A percentile compares a stretch with the other conserved stretches of the same genome.
Conservation (phyloP, 2,329 filamentous ascomycete species). For the Aspergillus tamarii region DNA sequence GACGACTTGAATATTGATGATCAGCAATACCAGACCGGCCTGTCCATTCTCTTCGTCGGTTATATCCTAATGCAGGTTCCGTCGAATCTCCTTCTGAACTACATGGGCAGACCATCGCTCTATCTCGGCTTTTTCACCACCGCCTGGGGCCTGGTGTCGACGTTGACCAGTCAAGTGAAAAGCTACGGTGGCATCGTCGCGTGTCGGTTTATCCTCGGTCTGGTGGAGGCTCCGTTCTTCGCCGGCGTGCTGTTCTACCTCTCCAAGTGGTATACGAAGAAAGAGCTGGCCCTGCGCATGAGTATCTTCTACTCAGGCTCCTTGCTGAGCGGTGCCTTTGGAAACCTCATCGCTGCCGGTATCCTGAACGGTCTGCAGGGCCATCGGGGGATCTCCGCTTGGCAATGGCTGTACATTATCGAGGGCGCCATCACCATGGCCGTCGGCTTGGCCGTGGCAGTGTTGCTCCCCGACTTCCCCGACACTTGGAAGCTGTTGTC, state of each 20-base stretch:
- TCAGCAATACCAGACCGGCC: slow-evolving; percentile 45
- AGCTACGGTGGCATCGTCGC: slow-evolving; percentile 48
- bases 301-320: slow-evolving; percentile 58
- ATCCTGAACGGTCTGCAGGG: slow-evolving; percentile 48
- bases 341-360: slow-evolving; percentile 58
- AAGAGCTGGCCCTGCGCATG: slow-evolving; percentile 55
- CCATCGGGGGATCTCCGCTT: slow-evolving; percentile 38
- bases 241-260: slow-evolving; percentile 53
- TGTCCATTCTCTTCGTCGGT: slow-evolving; percentile 49
- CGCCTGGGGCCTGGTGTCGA: slow-evolving; percentile 51
- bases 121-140: slow-evolving; percentile 50
- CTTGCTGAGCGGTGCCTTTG: slow-evolving; percentile 55
- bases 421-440: slow-evolving; percentile 41
- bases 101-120: slow-evolving; percentile 46
- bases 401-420: slow-evolving; percentile 47
- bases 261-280: slow-evolving; percentile 57
- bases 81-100: slow-evolving; percentile 49
- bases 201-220: slow-evolving; percentile 49
- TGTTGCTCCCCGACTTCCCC: slow-evolving; percentile 47
- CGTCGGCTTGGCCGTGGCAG: slow-evolving; percentile 36
- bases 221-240: slow-evolving; percentile 53
- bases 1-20: slow-evolving; percentile 39
- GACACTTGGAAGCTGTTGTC: slow-evolving; percentile 49
- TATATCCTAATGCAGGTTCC: slow-evolving; percentile 53
- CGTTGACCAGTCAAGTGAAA: slow-evolving; percentile 48